phyloP scores from a whole-genome alignment of 257 asterid species.

The Solanum ossicruentum region DNA sequence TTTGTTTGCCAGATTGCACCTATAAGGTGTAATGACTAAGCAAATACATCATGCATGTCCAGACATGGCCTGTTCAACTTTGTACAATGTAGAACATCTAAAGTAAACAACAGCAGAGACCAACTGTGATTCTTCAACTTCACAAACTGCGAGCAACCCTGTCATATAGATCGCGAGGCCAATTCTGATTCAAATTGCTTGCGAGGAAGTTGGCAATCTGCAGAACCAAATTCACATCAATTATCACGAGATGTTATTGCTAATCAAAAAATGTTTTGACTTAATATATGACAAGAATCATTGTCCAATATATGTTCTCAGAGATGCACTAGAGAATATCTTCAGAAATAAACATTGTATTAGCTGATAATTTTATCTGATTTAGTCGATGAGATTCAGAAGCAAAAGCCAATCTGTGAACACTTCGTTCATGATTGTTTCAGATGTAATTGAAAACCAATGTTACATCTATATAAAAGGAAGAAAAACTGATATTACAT shows the following conservation, averaged over 20 bases:
- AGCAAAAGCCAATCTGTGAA: neutral
- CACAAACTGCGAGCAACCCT: slow-evolving; percentile 79
- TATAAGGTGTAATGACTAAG: neutral
- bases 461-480: neutral
- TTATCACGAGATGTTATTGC: neutral
- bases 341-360: neutral
- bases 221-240: slow-evolving; percentile 1
- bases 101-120: neutral
- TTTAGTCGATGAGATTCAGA: neutral
- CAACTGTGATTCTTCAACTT: neutral
- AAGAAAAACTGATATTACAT: too few relatives aligned
- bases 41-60: neutral
- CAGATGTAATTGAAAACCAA: neutral
- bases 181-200: slow-evolving; percentile 61
- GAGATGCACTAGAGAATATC: neutral
- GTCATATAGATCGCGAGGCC: slow-evolving; percentile 93
- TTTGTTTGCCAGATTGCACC: neutral
- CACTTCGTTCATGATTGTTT: neutral
- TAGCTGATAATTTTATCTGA: neutral
- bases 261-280: neutral
- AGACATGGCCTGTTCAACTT: neutral
- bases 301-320: neutral
- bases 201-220: slow-evolving; percentile 96
- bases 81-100: neutral
- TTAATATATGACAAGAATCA: neutral